A percentile compares a stretch with the other conserved stretches of the same genome.
Conservation (phyloP, 805 yeast species). For the Zygotorulaspora chibaensis region DNA sequence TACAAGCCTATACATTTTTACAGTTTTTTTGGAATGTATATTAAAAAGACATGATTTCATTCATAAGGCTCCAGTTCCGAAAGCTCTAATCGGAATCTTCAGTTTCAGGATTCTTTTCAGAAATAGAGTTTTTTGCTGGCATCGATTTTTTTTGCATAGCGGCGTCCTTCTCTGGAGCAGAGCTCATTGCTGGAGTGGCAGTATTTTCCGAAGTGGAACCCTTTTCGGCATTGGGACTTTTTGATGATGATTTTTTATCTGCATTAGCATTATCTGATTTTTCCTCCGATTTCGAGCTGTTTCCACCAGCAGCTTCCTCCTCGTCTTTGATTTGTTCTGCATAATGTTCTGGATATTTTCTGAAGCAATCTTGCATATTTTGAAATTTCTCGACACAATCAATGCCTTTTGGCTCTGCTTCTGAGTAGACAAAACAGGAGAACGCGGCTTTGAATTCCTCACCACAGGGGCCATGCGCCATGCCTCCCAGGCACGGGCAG, state of each 20-base stretch:
- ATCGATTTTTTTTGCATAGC: neutral
- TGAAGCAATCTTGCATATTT: conserved; percentile 91
- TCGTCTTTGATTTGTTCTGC: conserved; percentile 87
- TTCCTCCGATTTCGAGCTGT: neutral
- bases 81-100: neutral
- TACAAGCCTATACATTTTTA: conserved; percentile 4
- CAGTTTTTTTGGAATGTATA: neutral
- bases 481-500: conserved; percentile 98
- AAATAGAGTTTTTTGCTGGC: too few species aligned
- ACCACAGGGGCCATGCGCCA: conserved; percentile 99
- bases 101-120: neutral
- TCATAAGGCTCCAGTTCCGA: neutral
- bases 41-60: neutral
- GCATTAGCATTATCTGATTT: conserved; percentile 5
- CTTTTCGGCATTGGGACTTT: neutral
- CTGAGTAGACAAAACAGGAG: conserved; percentile 90
- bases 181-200: too few species aligned
- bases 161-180: neutral
- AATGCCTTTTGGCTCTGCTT: conserved; percentile 91
- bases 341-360: conserved; percentile 86
- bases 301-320: conserved; percentile 39
- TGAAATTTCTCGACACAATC: conserved; percentile 91
- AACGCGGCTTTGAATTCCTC: conserved; percentile 92
- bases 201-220: too few species aligned
- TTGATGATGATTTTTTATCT: conserved; percentile 12